A percentile compares a stretch with the other conserved stretches of the same genome.
phyloP scores from a whole-genome alignment of 495 filamentous ascomycete genomes.

The Penicillium soppii region DNA sequence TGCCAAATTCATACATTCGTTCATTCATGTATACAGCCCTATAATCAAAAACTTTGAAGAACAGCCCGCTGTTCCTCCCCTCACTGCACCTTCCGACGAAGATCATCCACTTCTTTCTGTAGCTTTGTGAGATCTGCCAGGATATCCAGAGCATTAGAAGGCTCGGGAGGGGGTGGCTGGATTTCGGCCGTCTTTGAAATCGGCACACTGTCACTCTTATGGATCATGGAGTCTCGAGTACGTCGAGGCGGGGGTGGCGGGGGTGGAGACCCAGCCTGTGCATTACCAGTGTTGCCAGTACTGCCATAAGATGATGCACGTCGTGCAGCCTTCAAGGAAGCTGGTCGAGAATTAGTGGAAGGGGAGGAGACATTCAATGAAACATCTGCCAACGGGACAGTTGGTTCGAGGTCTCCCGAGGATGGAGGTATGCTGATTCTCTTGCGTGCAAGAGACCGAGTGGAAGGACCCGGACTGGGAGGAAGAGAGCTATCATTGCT shows the following conservation, averaged over 20 bases:
- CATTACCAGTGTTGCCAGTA: neutral
- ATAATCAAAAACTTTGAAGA: conserved; percentile 1
- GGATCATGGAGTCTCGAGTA: conserved; percentile 53
- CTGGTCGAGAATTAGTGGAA: conserved; percentile 5
- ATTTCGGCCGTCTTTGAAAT: conserved; percentile 23
- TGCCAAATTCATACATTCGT: conserved; percentile 25
- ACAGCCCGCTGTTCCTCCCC: conserved; percentile 16
- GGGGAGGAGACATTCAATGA: conserved; percentile 5
- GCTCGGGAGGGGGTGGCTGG: conserved; percentile 20
- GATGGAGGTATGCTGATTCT: conserved; percentile 27
- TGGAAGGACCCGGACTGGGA: conserved; percentile 32
- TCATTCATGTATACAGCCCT: conserved; percentile 19
- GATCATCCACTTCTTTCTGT: conserved; percentile 70
- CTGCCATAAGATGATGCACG: conserved; percentile 22
- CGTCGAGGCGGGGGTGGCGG: conserved; percentile 64
- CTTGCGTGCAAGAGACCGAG: conserved; percentile 13
- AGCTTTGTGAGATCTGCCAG: conserved; percentile 66
- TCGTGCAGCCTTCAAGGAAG: conserved; percentile 12
- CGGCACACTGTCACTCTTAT: conserved; percentile 38
- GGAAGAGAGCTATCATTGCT: conserved; percentile 29
- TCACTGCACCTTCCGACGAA: conserved; percentile 41
- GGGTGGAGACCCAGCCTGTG: conserved; percentile 36
- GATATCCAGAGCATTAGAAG: conserved; percentile 53
- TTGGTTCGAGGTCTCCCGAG: conserved; percentile 10
- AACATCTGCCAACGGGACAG: conserved; percentile 2